Base-by-base conservation (phyloP, 2,329 filamentous ascomycete species). In the Talaromyces sp. region DNA sequence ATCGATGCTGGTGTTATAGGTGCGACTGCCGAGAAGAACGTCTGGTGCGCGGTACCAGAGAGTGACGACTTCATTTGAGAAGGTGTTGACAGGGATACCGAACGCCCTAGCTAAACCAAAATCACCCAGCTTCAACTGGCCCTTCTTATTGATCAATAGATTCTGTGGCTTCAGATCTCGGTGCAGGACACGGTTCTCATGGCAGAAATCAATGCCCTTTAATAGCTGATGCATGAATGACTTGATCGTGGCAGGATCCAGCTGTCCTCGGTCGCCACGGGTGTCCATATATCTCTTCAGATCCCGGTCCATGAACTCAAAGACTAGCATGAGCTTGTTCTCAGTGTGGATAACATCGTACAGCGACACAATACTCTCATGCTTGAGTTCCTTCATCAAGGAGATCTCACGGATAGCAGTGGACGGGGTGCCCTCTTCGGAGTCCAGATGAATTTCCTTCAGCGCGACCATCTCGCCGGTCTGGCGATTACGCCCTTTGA, bases 291-390 rank as follows among this genome's bases (percentile, higher is more conserved):
- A 97, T 70, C 95, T 91, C 80, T 99, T 99, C 10, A 99, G 79
- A 69, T 99, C 94, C 71, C 92, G 91, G 75, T 99, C 94, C 93
- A 99, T 97, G 75, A 87, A 96, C 75, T 99, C 94, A 65, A 99
- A 99, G 9, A 99, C 94, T 36, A 99, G 86, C 94, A 99, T 99
- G 52, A 99, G 86, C 75, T 99, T 99, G 78, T 97, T 99, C 80
- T 99, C 94, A 53, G 94, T 99, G 75, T 99, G 94, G 67, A 99
- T 97, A 51, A 99, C 94, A 81, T 99, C 94, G 82, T 97, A 91
- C 4, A 99, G 86, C 54, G 88, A 90, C 65, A 99, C 92, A 62
- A 99, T 97, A 71, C 97, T 97, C 73, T 97, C 92, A 75, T 99
- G 94, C 76, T 97, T 97, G 62, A 99, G 83, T 77, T 99, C 94